Evolutionary conservation across 805 yeast genomes (phyloP).

Genomic region (Metschnikowia cerradonensis): DNA sequence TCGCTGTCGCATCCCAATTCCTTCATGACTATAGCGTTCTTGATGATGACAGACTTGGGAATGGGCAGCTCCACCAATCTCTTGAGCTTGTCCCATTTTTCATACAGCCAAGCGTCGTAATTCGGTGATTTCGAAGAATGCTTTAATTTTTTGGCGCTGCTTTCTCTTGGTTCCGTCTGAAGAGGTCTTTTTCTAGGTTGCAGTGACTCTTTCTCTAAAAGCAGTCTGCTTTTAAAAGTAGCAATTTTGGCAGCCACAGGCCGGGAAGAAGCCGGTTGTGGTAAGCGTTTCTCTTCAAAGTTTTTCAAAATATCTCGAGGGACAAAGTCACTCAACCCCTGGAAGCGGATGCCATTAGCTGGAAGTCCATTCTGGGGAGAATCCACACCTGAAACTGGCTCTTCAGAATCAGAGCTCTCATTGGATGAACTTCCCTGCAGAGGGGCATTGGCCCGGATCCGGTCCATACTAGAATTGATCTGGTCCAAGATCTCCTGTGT

Average conservation of each 20-base stretch:
- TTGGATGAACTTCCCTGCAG: not conserved
- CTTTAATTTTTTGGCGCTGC: constrained; percentile 18
- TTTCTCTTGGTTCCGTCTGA: constrained; percentile 7
- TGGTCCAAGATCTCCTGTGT: constrained; percentile 23
- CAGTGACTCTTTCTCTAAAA: not conserved
- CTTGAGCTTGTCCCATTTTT: constrained; percentile 32
- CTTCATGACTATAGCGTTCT: constrained; percentile 24
- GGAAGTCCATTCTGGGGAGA: not conserved
- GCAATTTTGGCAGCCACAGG: not conserved
- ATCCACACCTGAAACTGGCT: not conserved
- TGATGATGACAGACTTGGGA: constrained; percentile 24
- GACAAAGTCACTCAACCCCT: constrained; percentile 3
- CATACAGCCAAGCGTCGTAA: constrained; percentile 24
- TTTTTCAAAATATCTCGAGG: not conserved
- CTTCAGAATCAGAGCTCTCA: not conserved
- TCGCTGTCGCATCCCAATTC: constrained; percentile 25
- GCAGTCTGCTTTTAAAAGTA: not conserved
- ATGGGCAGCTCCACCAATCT: constrained; percentile 28
- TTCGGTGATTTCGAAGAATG: constrained; percentile 3
- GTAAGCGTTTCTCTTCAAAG: not conserved
- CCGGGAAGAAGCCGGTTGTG: not conserved
- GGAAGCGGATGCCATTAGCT: not conserved
- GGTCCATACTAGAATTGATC: constrained; percentile 23
- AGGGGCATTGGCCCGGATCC: constrained; percentile 1
- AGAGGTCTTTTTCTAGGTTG: not conserved